Conservation (phyloP, 768 basidiomycete genomes). For the Coprinopsis cinerea region DNA sequence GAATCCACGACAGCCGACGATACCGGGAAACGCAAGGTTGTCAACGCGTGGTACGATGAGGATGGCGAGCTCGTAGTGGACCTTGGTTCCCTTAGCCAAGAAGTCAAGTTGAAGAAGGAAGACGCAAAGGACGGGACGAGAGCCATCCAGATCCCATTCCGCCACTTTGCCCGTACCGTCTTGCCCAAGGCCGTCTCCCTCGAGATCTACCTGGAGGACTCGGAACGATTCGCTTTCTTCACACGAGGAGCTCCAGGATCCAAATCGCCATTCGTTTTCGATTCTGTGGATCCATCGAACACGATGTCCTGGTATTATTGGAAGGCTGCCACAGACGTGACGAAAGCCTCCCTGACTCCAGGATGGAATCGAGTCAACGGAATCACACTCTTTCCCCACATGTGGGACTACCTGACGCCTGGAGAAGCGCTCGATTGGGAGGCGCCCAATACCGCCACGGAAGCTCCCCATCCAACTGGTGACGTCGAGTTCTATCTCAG, state of each 20-base stretch:
- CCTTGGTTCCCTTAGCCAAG: not conserved
- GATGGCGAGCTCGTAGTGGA: not conserved
- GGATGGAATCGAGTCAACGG: constrained; percentile 4
- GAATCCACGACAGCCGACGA: not conserved
- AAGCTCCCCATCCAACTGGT: no score
- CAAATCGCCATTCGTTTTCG: constrained; percentile 9
- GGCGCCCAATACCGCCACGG: not conserved
- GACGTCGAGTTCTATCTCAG: no score
- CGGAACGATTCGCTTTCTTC: constrained; percentile 1
- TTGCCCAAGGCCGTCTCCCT: not conserved
- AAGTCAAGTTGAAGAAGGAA: no score
- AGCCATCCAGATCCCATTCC: constrained; percentile 1
- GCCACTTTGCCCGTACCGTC: constrained; percentile 1
- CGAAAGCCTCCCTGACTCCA: not conserved
- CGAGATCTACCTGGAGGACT: not conserved
- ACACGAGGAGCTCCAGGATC: not conserved
- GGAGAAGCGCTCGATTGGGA: not conserved
- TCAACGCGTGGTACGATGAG: no score
- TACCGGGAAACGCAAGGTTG: no score
- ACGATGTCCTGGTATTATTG: constrained; percentile 9
- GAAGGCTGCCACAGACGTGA: not conserved
- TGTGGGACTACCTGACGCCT: constrained; percentile 9
- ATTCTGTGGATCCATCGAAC: not conserved
- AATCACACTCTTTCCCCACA: constrained; percentile 7
- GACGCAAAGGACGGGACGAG: not conserved